A percentile compares a stretch with the other conserved stretches of the same genome.
Evolutionary conservation across 345 rosid genomes (phyloP).

Genomic region (Pelargonium nanum): DNA sequence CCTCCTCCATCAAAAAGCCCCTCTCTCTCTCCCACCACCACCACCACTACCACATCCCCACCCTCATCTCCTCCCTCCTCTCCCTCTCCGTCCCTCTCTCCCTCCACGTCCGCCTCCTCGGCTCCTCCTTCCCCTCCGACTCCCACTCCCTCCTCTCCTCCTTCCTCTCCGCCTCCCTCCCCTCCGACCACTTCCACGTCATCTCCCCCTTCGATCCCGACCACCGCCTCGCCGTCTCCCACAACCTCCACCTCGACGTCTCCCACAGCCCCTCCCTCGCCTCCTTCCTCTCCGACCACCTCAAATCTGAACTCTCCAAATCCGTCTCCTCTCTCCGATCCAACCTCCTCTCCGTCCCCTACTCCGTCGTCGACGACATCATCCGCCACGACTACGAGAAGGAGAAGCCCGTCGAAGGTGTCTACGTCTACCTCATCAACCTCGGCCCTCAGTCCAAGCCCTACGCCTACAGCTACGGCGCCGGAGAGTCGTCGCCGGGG

Average conservation of each 20-base stretch:
- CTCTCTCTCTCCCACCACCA: conserved; percentile 30
- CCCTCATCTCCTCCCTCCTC: conserved; percentile 35
- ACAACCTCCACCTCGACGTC: conserved; percentile 23
- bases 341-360: conserved; percentile 47
- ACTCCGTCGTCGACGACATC: conserved; percentile 39
- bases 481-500: conserved; percentile 74
- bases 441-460: conserved; percentile 45
- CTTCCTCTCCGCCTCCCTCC: conserved; percentile 38
- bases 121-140: conserved; percentile 43
- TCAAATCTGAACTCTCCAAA: conserved; percentile 27
- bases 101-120: conserved; percentile 54
- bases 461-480: conserved; percentile 65
- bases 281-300: conserved; percentile 37
- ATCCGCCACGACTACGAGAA: conserved; percentile 53
- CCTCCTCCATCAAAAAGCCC: conserved; percentile 41
- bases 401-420: conserved; percentile 54
- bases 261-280: conserved; percentile 24
- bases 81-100: conserved; percentile 45
- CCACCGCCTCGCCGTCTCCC: conserved; percentile 42
- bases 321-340: conserved; percentile 53
- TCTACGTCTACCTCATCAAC: conserved; percentile 61
- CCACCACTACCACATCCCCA: conserved; percentile 15
- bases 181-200: conserved; percentile 21
- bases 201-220: conserved; percentile 29
- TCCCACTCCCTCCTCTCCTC: conserved; percentile 35